Evolutionary conservation across 208 protist genomes (phyloP), one percentile per base, ranked within the genome.

Genomic region (Herpetomonas tarakana): DNA sequence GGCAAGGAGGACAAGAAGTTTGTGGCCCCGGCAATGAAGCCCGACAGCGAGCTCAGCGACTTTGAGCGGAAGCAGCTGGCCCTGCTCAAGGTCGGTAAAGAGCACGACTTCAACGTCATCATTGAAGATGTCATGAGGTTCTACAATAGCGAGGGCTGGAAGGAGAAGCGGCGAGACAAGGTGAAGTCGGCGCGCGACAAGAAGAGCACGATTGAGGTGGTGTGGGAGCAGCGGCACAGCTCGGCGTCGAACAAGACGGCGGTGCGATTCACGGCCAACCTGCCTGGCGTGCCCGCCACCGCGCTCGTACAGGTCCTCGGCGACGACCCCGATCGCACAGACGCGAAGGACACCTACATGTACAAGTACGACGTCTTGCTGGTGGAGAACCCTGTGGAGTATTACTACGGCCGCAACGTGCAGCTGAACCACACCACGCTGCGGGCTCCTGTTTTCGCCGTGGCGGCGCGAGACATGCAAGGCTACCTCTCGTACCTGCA

Each of bases 401-500:
- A 72, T 26, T 30, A 4, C n/a, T 22, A 74, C 22, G 69, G 60
- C 19, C 50, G 27, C 18, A 76, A 78, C 53, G 64, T 80, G 27
- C 26, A 69, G 25, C 47, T 76, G 24, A 50, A 76, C 21, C 52
- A 71, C 19, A 71, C 45, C 12, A 67, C 63, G 25, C 78, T 80
- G 60, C 68, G 70, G 50, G 49, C 65, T 0, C 50, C 65, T 2
- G 63, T 64, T 1, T 69, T 61, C 39, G 45, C 69, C 7, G 52
- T 69, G 9, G 59, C 72, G 28, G 60, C 73, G 24, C 65, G 68
- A 7, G 67, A 84, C 55, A 72, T 84, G 50, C 30, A 77, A 30
- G 58, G 21, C 16, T 80, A 61, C 46, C 18, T 62, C 18, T 67
- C 64, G 24, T 55, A 58, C 39, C 72, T 58, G 22, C 68, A 65